A percentile compares a stretch with the other conserved stretches of the same genome.
These are phyloP conservation scores for Oxalis stricta DNA, from an alignment of 441 rosid genomes.

Conservation along the genomic window DNA sequence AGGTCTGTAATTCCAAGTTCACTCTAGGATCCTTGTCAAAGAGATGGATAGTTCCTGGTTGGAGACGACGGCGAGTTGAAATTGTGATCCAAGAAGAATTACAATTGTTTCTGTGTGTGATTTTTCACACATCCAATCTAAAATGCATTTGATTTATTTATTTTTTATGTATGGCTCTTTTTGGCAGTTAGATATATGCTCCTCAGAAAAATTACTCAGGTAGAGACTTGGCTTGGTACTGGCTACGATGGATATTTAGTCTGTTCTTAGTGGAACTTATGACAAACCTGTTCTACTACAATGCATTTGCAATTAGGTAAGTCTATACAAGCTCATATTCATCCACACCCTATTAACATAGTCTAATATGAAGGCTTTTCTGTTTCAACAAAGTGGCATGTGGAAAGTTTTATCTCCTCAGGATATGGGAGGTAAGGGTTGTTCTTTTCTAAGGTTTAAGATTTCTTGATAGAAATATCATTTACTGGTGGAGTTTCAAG, in stretches of 20 bases:
- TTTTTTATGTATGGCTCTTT: not conserved
- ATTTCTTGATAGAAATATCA: too few species aligned
- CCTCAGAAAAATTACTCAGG: conserved; percentile 54
- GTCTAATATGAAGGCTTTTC: conserved; percentile 13
- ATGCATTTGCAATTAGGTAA: conserved; percentile 86
- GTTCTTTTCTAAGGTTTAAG: not conserved
- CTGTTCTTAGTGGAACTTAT: conserved; percentile 64
- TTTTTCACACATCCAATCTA: too few species aligned
- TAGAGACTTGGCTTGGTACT: conserved; percentile 48
- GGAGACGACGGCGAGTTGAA: too few species aligned
- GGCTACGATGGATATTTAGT: conserved; percentile 67
- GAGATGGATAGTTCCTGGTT: conserved; percentile 26
- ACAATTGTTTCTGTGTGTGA: too few species aligned
- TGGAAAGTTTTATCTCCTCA: conserved; percentile 75
- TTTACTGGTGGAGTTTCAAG: too few species aligned
- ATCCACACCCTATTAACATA: not conserved
- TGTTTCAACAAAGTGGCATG: conserved; percentile 44
- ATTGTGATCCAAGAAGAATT: too few species aligned
- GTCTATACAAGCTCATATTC: conserved; percentile 9
- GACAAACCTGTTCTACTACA: conserved; percentile 70
- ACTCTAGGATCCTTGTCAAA: conserved; percentile 19
- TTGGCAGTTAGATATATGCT: conserved; percentile 50
- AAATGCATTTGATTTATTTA: not conserved
- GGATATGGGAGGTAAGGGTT: conserved; percentile 82
- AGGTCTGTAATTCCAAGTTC: too few species aligned